Evolutionary conservation across 2,329 filamentous ascomycete genomes (phyloP).

Genomic region (Neonectria ditissima): DNA sequence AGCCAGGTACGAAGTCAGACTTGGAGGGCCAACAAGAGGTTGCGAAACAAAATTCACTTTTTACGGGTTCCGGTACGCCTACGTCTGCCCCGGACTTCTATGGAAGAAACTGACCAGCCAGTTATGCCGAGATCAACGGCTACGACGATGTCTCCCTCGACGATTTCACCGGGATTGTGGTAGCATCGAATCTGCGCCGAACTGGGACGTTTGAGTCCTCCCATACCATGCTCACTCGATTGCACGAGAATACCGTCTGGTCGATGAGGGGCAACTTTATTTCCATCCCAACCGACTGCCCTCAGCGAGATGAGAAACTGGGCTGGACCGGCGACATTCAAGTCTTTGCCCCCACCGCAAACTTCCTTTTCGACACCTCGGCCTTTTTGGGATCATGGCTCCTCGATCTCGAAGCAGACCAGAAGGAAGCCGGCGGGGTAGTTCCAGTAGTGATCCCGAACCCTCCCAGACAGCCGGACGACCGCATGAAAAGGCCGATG

Average conservation of each 20-base stretch:
- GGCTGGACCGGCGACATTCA: slow-evolving; percentile 63
- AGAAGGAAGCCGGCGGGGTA: background rate
- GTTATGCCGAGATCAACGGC: slow-evolving; percentile 24
- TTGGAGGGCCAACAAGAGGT: slow-evolving; percentile 22
- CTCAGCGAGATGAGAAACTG: slow-evolving; percentile 63
- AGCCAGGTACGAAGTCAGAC: slow-evolving; percentile 24
- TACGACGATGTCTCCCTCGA: slow-evolving; percentile 9
- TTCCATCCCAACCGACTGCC: slow-evolving; percentile 66
- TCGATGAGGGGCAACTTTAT: slow-evolving; percentile 68
- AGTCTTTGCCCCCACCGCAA: slow-evolving; percentile 60
- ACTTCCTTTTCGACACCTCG: slow-evolving; percentile 51
- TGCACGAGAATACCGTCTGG: slow-evolving; percentile 66
- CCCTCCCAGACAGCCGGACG: background rate
- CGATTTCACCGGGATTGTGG: slow-evolving; percentile 19
- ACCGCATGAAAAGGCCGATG: slow-evolving; percentile 3
- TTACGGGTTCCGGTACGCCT: slow-evolving; percentile 66
- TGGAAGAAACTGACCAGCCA: background rate
- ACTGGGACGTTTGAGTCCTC: slow-evolving; percentile 64
- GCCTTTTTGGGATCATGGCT: background rate
- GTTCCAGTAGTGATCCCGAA: background rate
- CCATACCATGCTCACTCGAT: slow-evolving; percentile 59
- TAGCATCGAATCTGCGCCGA: slow-evolving; percentile 57
- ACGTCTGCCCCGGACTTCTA: slow-evolving; percentile 58
- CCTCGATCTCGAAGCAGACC: background rate
- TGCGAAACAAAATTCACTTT: slow-evolving; percentile 60